These are phyloP conservation scores for Zygosaccharomyces rouxii DNA, from an alignment of 805 yeast species.

Conservation along the genomic window DNA sequence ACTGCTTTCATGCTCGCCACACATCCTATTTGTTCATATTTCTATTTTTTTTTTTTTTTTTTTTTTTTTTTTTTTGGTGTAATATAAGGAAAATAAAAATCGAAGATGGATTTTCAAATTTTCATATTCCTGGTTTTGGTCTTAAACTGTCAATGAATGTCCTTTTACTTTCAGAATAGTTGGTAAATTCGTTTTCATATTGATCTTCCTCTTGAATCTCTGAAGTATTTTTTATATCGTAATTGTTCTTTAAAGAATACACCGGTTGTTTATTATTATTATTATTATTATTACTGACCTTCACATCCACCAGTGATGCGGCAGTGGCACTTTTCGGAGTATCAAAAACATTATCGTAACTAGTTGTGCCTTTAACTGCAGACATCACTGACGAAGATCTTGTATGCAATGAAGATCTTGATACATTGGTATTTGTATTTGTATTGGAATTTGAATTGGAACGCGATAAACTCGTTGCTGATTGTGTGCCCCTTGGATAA, in stretches of 20 bases:
- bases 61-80: neutral
- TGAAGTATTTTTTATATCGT: slow-evolving; percentile 28
- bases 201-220: slow-evolving; percentile 43
- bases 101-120: neutral
- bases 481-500: slow-evolving; percentile 24
- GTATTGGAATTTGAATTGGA: slow-evolving; percentile 1
- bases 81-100: neutral
- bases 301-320: slow-evolving; percentile 8
- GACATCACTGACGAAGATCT: slow-evolving; percentile 28
- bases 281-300: slow-evolving; percentile 8
- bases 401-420: slow-evolving; percentile 24
- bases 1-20: too few species aligned
- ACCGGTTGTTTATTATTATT: slow-evolving; percentile 7
- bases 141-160: slow-evolving; percentile 40
- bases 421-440: slow-evolving; percentile 10
- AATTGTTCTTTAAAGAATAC: slow-evolving; percentile 35
- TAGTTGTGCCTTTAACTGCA: slow-evolving; percentile 17
- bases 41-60: neutral
- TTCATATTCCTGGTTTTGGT: slow-evolving; percentile 29
- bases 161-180: slow-evolving; percentile 41
- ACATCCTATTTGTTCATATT: neutral
- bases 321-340: slow-evolving; percentile 22
- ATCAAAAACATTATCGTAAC: slow-evolving; percentile 24
- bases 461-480: slow-evolving; percentile 8
- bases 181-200: slow-evolving; percentile 44